These are phyloP conservation scores for Aspergillus ellipticus DNA, from an alignment of 495 filamentous ascomycete genomes.

Conservation along the genomic window DNA sequence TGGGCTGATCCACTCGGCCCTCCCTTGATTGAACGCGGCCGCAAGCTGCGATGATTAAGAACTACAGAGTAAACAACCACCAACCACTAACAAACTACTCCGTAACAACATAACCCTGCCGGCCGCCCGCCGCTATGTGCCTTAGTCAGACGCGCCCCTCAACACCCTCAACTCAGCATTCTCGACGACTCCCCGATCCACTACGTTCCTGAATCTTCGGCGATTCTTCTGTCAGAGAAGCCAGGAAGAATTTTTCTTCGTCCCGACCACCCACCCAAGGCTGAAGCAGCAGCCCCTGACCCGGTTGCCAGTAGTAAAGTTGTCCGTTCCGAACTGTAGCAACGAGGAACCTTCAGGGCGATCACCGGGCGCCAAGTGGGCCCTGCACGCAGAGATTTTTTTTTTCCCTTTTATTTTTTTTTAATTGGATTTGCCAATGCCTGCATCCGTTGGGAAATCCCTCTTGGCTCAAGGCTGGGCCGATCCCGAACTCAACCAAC, in stretches of 20 bases:
- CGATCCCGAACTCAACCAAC: constrained; percentile 1
- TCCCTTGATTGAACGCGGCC: not conserved
- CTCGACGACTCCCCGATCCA: not conserved
- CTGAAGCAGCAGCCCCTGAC: not conserved
- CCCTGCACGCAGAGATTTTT: not conserved
- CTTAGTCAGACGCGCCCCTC: not conserved
- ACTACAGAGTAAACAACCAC: no score
- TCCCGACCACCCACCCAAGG: not conserved
- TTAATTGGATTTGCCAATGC: not conserved
- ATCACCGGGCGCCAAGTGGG: constrained; percentile 4
- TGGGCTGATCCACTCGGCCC: not conserved
- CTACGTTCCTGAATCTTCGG: not conserved
- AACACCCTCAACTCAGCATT: not conserved
- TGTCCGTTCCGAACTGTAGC: constrained; percentile 3
- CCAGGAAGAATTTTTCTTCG: not conserved
- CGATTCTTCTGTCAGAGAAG: not conserved
- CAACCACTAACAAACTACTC: no score
- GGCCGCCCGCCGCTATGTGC: not conserved
- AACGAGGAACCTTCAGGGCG: not conserved
- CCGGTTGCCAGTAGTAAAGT: constrained; percentile 3
- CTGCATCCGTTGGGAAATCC: not conserved
- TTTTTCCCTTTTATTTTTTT: not conserved
- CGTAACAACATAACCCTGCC: no score
- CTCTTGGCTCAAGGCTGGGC: not conserved
- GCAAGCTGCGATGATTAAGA: not conserved